Evolutionary conservation across 2,329 filamentous ascomycete species (phyloP), one percentile per base, ranked within the genome.

Genomic region (Sclerotinia spermophila): DNA sequence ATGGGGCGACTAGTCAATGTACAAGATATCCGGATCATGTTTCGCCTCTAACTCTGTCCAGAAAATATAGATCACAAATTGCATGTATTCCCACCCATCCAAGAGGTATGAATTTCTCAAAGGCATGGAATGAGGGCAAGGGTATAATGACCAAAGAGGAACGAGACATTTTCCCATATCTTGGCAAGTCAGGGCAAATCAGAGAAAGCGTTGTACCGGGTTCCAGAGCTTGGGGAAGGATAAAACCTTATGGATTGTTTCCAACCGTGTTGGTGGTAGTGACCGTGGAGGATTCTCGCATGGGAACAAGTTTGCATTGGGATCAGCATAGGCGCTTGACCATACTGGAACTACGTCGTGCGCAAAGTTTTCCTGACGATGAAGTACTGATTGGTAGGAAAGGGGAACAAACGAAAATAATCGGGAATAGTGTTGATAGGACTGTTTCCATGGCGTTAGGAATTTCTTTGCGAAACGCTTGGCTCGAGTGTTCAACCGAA

Each of bases 401-500:
- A 0, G 15, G 51, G 0, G 81, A 88, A 1, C 89, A 92, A 76
- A 89, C 86, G 81, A 86, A 84, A 69, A 87, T 92, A 30, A 83
- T 94, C 0, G 93, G 93, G 0, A 96, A 96, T 78, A 92, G 89
- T 40, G 92, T 96, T 0, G 87, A 92, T 3, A 82, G 92, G 13
- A 86, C 87, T 35, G 86, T 92, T 1, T 87, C 91, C 0, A 79
- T 93, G 27, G 87, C 88, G 0, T 78, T 94, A 1, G 92, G 92
- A 0, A 76, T 92, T 6, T 82, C 84, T 15, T 81, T 94, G 19
- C 82, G 89, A 11, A 84, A 90, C 72, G 90, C 90, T 0, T 88
- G 81, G 82, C 45, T 78, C 1, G 71, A 73, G 27, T 76, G 75
- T 61, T n/a, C 69, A 11, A 58, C 62, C 17, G 72, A 74, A 44